Base-by-base conservation (phyloP, 164 flowering plant species). In the Buxus sempervirens region DNA sequence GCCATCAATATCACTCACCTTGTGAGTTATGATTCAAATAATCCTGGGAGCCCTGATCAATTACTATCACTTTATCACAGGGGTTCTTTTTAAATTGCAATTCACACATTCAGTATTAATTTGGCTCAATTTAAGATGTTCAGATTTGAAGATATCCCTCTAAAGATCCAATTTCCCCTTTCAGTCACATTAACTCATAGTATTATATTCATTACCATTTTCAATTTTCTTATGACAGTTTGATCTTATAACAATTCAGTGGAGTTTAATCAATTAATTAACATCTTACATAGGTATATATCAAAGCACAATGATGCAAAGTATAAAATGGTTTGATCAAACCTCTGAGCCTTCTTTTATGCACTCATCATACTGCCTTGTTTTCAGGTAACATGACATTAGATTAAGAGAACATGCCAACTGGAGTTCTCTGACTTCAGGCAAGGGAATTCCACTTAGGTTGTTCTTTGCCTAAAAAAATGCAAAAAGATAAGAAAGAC, bases 321-420 rank as follows among this genome's bases (percentile, higher is more conserved):
- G 26, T 53, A 13, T 59, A 42, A 6, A 32, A 54, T 53, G 36
- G 38, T 49, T 36, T 22, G 54, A 41, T n/a, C 71, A 73, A 82
- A 95, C 98, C 97, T 95, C 96, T 54, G 90, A 81, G 59, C 99
- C 99, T 85, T 90, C 97, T 66, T 77, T 79, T 59, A 90, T 77
- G 79, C 99, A 92, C 54, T 92, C 90, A 58, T 87, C 86, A 77
- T 85, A 92, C 73, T 90, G 91, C 54, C 63, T 74, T 64, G 91
- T 90, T 78, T 89, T 95, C 83, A 95, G 76, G 81, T 88, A 95
- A 72, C 98, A 95, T 5, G 99, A 90, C 99, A 95, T 95, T 78
- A 87, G 73, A 77, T 95, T 95, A 62, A 92, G 94, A 32, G 99
- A 89, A 77, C 98, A 95, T 28, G 91, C 93, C 75, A 84, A 68